These are phyloP conservation scores for Ascoidea rubescens DNA, from an alignment of 805 yeast genomes.

Conservation along the genomic window DNA sequence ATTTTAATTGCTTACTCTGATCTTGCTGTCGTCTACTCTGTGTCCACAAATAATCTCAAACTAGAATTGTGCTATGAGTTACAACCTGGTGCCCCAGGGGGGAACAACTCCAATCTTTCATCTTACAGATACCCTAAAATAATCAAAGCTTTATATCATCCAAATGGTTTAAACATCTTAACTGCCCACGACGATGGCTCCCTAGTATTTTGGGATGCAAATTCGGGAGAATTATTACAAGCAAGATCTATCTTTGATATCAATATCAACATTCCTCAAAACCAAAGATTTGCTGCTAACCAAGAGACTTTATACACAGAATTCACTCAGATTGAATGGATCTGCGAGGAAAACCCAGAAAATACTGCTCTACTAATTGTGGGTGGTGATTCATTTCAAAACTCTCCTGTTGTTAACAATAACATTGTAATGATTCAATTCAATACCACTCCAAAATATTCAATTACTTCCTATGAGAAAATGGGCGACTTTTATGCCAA, in stretches of 20 bases:
- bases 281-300: constrained; percentile 12
- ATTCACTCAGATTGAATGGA: constrained; percentile 55
- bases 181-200: constrained; percentile 76
- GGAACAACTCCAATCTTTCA: constrained; percentile 26
- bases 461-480: constrained; percentile 69
- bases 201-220: constrained; percentile 85
- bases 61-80: constrained; percentile 45
- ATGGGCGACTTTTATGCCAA: constrained; percentile 67
- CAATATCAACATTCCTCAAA: constrained; percentile 40
- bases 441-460: constrained; percentile 67
- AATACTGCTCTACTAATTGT: constrained; percentile 57
- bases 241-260: constrained; percentile 63
- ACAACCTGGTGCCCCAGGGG: constrained; percentile 62
- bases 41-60: constrained; percentile 40
- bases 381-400: constrained; percentile 44
- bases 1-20: constrained; percentile 60
- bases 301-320: constrained; percentile 19
- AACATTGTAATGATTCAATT: constrained; percentile 49
- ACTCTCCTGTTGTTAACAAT: constrained; percentile 26
- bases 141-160: constrained; percentile 65
- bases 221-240: constrained; percentile 55
- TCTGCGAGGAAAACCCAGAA: constrained; percentile 70
- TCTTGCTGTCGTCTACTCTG: constrained; percentile 53
- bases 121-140: constrained; percentile 26
- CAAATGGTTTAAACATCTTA: constrained; percentile 77